Evolutionary conservation across 2,329 filamentous ascomycete genomes (phyloP).

Genomic region (Colletotrichum nymphaeae): DNA sequence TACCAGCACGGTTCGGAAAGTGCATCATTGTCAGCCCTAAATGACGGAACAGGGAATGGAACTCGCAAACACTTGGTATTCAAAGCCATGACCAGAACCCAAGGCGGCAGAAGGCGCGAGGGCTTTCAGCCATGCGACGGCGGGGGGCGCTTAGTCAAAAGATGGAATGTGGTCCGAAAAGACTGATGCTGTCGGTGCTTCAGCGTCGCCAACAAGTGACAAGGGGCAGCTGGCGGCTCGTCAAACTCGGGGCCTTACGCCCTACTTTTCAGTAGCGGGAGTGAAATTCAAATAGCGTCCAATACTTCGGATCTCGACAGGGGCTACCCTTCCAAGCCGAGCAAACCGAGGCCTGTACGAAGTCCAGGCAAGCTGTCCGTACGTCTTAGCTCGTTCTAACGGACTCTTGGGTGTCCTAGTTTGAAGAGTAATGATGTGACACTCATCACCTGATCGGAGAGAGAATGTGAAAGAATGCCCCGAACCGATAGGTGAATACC

Average conservation of each 20-base stretch:
- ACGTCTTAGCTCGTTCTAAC: not conserved
- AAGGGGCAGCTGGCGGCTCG: conserved; percentile 6
- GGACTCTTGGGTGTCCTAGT: not conserved
- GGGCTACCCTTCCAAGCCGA: not conserved
- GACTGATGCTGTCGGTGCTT: not conserved
- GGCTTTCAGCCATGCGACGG: not conserved
- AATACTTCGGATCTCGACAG: not conserved
- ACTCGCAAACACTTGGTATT: not conserved
- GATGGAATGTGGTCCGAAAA: not conserved
- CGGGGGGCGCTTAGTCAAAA: not conserved
- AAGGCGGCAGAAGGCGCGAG: not conserved
- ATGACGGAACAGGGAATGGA: not conserved
- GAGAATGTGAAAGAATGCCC: not conserved
- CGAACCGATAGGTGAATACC: not conserved
- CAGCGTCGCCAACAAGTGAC: not conserved
- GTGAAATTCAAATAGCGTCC: no score
- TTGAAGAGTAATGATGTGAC: not conserved
- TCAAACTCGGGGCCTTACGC: not conserved
- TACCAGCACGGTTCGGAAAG: not conserved
- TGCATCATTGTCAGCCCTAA: not conserved
- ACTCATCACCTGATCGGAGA: not conserved
- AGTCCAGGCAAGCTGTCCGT: not conserved
- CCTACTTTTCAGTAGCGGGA: not conserved
- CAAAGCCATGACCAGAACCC: not conserved
- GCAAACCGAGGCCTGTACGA: not conserved